Base-by-base conservation (phyloP, 2,329 filamentous ascomycete species). In the Fusarium continuum region DNA sequence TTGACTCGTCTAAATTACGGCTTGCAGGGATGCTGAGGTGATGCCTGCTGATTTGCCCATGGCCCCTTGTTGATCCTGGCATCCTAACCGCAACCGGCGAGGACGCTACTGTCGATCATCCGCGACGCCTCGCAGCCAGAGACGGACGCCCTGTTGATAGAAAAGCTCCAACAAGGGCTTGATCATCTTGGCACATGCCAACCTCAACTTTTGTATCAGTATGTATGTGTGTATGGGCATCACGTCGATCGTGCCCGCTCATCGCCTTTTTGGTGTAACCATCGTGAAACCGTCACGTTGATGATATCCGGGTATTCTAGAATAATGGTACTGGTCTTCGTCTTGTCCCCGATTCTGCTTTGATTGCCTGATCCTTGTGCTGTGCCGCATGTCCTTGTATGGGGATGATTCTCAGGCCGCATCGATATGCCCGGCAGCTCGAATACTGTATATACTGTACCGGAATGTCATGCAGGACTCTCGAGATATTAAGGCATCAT, bases 101-200 rank as follows among this genome's bases (percentile, higher is more conserved):
- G 29, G 38, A 65, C 67, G 62, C 68, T 71, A 70, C 63, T 59
- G 68, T 71, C 69, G 68, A 71, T 71, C 69, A 67, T 68, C 69
- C 67, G 68, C 55, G 46, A 62, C 65, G 67, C 65, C 53, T 68
- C 43, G 40, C 56, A 56, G 47, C 40, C 48, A 38, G 34, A 34
- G 31, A 39, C 26, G 25, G 39, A 54, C 29, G 38, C 43, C 55
- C 25, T 26, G 49, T 41, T 61, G 46, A 28, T 57, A 44, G 20
- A 28, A 43, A 41, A 65, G 55, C 50, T 58, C 26, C 46, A 46
- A 29, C 16, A 56, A 36, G 56, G 53, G 44, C 44, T 51, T 46
- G 22, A 49, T 16, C 39, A 43, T 51, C 40, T 64, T 64, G 60
- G 49, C 61, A 43, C 61, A 65, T 54, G 63, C 57, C 62, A 63